These are phyloP conservation scores for Alternaria metachromatica DNA, from an alignment of 2,329 filamentous ascomycete species.

Conservation along the genomic window DNA sequence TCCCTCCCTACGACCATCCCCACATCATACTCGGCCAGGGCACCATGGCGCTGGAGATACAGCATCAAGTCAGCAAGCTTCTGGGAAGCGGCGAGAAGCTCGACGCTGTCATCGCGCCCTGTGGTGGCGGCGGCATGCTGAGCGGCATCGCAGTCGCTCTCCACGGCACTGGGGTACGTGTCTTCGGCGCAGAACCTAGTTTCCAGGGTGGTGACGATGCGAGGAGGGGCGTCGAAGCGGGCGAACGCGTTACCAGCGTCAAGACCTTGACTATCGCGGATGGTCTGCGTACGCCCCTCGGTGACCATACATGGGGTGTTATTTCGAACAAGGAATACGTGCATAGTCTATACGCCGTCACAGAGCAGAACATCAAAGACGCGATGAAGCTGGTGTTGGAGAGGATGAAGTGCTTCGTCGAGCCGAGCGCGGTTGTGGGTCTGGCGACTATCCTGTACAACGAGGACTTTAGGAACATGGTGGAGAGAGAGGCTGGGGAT, in stretches of 20 bases:
- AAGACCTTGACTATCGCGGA: conserved; percentile 85
- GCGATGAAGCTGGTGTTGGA: conserved; percentile 82
- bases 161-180: conserved; percentile 71
- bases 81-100: conserved; percentile 49
- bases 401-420: conserved; percentile 87
- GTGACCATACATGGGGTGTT: conserved; percentile 75
- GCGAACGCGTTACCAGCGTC: conserved; percentile 70
- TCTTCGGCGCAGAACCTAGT: conserved; percentile 87
- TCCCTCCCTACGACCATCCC: conserved; percentile 92
- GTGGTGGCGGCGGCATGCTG: conserved; percentile 88
- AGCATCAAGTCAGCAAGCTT: conserved; percentile 70
- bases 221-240: conserved; percentile 70
- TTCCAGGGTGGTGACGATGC: conserved; percentile 87
- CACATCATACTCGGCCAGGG: conserved; percentile 93
- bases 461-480: conserved; percentile 74
- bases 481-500: conserved; percentile 73
- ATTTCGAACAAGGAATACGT: conserved; percentile 77
- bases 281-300: conserved; percentile 84
- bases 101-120: conserved; percentile 73
- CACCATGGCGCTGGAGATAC: conserved; percentile 84
- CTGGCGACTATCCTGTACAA: conserved; percentile 84
- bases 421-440: conserved; percentile 85
- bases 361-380: conserved; percentile 79
- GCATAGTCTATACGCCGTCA: conserved; percentile 72
- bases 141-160: conserved; percentile 81